These are phyloP conservation scores for Rhizopus delemar DNA, from an alignment of 371 early-diverging fungal genomes.

Conservation along the genomic window DNA sequence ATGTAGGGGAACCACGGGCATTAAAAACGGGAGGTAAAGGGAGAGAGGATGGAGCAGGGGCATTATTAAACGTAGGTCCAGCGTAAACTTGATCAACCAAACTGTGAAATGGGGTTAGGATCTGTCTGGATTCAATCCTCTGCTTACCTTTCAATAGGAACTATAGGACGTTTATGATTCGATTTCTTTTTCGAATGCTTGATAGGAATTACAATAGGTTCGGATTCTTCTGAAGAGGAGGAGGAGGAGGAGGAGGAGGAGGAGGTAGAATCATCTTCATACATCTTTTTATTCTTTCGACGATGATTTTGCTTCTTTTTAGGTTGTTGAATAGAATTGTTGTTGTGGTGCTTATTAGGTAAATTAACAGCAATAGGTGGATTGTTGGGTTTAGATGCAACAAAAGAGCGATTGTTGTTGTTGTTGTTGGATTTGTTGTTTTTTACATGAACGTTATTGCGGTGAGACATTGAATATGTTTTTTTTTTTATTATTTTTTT, in stretches of 20 bases:
- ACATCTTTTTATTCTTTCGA: constrained; percentile 11
- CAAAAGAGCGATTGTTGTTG: constrained; percentile 10
- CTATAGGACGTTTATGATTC: constrained; percentile 2
- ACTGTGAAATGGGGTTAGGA: constrained; percentile 6
- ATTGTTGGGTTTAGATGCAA: constrained; percentile 9
- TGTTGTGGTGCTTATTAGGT: constrained; percentile 1
- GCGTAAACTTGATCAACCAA: constrained; percentile 60
- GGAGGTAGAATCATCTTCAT: constrained; percentile 13
- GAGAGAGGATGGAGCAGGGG: constrained; percentile 72
- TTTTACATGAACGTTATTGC: constrained; percentile 19
- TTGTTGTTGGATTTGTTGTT: constrained; percentile 8
- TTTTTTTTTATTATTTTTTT: constrained; percentile 12
- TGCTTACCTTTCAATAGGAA: constrained; percentile 19
- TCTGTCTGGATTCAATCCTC: too few relatives aligned
- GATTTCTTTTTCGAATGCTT: background rate
- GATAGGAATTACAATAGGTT: background rate
- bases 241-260: constrained; percentile 16
- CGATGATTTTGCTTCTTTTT: constrained; percentile 17
- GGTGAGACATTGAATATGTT: constrained; percentile 18
- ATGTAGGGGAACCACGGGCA: constrained; percentile 34
- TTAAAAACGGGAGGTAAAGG: constrained; percentile 70
- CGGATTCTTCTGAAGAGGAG: constrained; percentile 19
- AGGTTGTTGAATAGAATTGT: constrained; percentile 15
- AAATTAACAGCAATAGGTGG: background rate
- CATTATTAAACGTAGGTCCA: constrained; percentile 81